Conservation (phyloP, 1,284 basidiomycete species). For the Boletus semigastroideus region DNA sequence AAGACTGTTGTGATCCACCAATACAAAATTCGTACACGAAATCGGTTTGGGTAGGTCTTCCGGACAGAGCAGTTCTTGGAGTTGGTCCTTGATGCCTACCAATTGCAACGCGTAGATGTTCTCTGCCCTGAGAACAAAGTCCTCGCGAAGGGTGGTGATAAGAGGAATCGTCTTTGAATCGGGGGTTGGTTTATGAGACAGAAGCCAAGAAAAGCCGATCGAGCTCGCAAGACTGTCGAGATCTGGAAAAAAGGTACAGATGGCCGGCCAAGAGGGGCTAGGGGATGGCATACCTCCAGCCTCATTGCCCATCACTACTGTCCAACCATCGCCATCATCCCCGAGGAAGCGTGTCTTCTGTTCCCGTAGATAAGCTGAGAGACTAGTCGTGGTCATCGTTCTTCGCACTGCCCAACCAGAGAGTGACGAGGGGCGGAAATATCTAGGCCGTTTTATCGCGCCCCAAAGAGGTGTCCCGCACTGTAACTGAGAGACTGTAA, state of each 20-base stretch:
- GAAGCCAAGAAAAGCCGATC: conserved; percentile 78
- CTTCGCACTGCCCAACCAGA: conserved; percentile 2
- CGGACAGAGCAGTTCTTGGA: conserved; percentile 55
- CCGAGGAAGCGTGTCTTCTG: conserved; percentile 42
- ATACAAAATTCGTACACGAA: conserved; percentile 63
- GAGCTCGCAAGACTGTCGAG: conserved; percentile 86
- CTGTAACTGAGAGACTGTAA: not conserved
- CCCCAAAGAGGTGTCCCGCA: not conserved
- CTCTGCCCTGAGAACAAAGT: conserved; percentile 82
- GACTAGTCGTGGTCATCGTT: conserved; percentile 26
- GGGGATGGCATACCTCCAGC: conserved; percentile 70
- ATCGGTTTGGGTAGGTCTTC: conserved; percentile 48
- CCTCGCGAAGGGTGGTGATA: conserved; percentile 66
- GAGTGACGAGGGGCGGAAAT: not conserved
- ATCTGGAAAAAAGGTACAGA: conserved; percentile 50
- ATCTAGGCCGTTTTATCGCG: not conserved
- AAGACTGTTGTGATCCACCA: conserved; percentile 90
- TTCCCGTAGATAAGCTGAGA: conserved; percentile 40
- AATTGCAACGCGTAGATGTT: conserved; percentile 75
- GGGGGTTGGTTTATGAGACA: conserved; percentile 29
- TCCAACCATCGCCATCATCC: conserved; percentile 62
- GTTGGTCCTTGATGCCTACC: conserved; percentile 49
- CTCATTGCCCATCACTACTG: conserved; percentile 87
- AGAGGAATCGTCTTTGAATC: conserved; percentile 64
- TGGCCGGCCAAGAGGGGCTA: not conserved